Conservation (phyloP, 768 basidiomycete genomes). For the Mycena vulgaris region DNA sequence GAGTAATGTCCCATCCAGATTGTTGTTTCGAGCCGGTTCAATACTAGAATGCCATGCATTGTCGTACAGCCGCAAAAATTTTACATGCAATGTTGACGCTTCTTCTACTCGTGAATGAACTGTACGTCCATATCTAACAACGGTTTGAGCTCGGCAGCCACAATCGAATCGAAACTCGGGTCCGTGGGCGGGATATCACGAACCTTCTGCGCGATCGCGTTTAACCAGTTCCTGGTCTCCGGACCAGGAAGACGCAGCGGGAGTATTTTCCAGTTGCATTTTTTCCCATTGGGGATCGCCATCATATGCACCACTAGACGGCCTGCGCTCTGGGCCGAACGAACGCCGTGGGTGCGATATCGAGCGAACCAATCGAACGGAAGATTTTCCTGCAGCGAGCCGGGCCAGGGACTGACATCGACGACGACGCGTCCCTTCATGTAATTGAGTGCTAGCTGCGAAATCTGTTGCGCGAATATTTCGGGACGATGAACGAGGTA, state of each 20-base stretch:
- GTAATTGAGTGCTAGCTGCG: not conserved
- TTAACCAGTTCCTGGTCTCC: not conserved
- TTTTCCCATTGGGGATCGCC: constrained; percentile 1
- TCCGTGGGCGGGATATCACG: not conserved
- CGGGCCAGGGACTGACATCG: not conserved
- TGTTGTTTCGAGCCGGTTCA: too few relatives aligned
- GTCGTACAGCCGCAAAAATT: too few relatives aligned
- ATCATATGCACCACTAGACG: not conserved
- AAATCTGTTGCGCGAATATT: not conserved
- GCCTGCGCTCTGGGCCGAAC: not conserved
- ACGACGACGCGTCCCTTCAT: not conserved
- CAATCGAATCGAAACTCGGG: not conserved
- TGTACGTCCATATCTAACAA: not conserved
- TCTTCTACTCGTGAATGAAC: too few relatives aligned
- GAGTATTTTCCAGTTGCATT: not conserved
- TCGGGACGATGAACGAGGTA: not conserved
- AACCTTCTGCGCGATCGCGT: not conserved
- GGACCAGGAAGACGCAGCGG: not conserved
- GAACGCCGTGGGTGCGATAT: not conserved
- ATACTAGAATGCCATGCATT: too few relatives aligned
- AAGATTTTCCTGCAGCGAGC: not conserved
- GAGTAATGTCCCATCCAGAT: too few relatives aligned
- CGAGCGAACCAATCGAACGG: not conserved
- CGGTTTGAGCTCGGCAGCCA: not conserved
- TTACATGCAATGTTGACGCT: too few relatives aligned